Conservation (phyloP, 2,329 filamentous ascomycete species). For the Trichoderma sp. region DNA sequence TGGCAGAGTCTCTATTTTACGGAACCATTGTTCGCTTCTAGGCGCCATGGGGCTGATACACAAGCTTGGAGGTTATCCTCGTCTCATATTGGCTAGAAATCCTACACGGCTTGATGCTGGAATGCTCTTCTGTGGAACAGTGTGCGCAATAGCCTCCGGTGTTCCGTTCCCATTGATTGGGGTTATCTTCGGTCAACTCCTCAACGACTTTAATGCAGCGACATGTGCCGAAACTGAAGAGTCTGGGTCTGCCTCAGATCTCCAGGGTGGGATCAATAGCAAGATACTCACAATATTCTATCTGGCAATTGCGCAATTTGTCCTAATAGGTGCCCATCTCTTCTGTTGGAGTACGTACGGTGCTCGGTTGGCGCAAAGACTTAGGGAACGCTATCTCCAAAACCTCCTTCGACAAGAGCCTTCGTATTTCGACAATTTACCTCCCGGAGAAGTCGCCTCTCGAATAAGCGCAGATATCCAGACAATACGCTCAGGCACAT, state of each 20-base stretch:
- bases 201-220: constrained; percentile 52
- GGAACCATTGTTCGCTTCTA: neutral
- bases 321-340: constrained; percentile 57
- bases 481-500: constrained; percentile 58
- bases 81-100: constrained; percentile 1
- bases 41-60: neutral
- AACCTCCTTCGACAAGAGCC: constrained; percentile 56
- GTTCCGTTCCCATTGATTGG: constrained; percentile 56
- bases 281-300: constrained; percentile 59
- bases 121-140: constrained; percentile 21
- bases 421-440: constrained; percentile 56
- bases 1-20: neutral
- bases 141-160: constrained; percentile 33
- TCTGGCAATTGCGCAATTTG: constrained; percentile 57
- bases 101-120: constrained; percentile 24
- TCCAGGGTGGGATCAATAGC: constrained; percentile 37
- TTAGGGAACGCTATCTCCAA: constrained; percentile 55
- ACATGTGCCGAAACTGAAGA: constrained; percentile 36
- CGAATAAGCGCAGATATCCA: constrained; percentile 59
- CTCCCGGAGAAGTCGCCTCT: constrained; percentile 55
- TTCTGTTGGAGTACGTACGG: constrained; percentile 58
- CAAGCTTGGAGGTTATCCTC: neutral
- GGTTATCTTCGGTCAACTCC: constrained; percentile 54
- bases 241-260: constrained; percentile 28
- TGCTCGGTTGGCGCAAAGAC: constrained; percentile 54